Percentiles rank a stretch among this genome's conserved stretches.
These are phyloP conservation scores for Sporothrix pallida DNA, from an alignment of 2,329 filamentous ascomycete species.

Conservation along the genomic window DNA sequence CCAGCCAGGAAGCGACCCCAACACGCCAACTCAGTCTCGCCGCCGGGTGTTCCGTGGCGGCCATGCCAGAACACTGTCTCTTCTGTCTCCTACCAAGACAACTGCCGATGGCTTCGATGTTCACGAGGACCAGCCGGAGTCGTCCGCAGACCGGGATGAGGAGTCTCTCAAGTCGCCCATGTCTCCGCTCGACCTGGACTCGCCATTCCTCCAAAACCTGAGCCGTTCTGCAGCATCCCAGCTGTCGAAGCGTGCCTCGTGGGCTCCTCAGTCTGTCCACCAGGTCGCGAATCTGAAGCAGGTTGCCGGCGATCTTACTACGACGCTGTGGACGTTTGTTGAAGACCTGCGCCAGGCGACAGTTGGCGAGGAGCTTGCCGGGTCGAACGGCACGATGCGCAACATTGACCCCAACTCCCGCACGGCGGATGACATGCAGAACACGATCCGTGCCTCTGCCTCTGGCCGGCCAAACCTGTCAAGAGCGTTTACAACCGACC, in stretches of 20 bases:
- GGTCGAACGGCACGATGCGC: constrained; percentile 43
- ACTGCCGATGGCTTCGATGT: constrained; percentile 50
- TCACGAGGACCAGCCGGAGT: constrained; percentile 48
- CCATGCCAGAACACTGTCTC: constrained; percentile 71
- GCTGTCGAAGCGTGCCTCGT: constrained; percentile 63
- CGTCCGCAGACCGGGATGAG: constrained; percentile 45
- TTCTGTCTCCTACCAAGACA: constrained; percentile 73
- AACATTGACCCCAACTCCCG: constrained; percentile 46
- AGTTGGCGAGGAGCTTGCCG: constrained; percentile 87
- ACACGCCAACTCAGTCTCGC: constrained; percentile 48
- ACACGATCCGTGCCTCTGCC: constrained; percentile 55
- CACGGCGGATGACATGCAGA: constrained; percentile 45
- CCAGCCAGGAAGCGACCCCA: constrained; percentile 41
- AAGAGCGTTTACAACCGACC: constrained; percentile 47
- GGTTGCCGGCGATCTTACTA: constrained; percentile 85
- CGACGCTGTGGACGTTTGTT: constrained; percentile 91
- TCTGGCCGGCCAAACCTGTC: constrained; percentile 50
- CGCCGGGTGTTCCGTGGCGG: constrained; percentile 72
- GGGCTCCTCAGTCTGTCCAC: constrained; percentile 60
- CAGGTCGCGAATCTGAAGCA: constrained; percentile 65
- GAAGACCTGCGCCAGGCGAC: constrained; percentile 95
- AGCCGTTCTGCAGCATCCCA: constrained; percentile 46
- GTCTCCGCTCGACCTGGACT: constrained; percentile 42
- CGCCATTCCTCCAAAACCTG: constrained; percentile 41
- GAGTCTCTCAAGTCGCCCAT: constrained; percentile 44